A percentile compares a stretch with the other conserved stretches of the same genome.
These are phyloP conservation scores for Pleurotus platypus DNA, from an alignment of 768 basidiomycete genomes.

Conservation along the genomic window DNA sequence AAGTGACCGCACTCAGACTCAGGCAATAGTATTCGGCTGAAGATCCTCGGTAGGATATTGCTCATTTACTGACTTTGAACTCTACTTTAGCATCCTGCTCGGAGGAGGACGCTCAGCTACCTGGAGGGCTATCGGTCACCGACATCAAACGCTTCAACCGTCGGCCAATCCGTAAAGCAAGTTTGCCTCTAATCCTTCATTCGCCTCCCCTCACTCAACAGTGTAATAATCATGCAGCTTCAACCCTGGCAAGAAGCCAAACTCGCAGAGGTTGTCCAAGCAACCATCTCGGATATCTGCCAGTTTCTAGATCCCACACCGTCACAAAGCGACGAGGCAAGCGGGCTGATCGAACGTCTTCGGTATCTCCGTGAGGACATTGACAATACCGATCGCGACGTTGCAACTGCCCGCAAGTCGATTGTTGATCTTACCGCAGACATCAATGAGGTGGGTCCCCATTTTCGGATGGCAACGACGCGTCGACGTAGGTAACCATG, in stretches of 20 bases:
- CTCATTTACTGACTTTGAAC: not conserved
- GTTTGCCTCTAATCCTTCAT: not conserved
- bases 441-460: constrained; percentile 11
- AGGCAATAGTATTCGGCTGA: not conserved
- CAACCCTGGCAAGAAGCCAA: not conserved
- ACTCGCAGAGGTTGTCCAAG: not conserved
- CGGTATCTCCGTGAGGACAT: not conserved
- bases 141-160: constrained; percentile 5
- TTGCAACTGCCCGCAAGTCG: not conserved
- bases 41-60: not conserved
- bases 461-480: too few species aligned
- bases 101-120: not conserved
- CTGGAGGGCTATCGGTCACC: not conserved
- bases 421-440: not conserved
- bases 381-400: not conserved
- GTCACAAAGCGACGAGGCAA: not conserved
- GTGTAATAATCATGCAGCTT: not conserved
- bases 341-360: not conserved
- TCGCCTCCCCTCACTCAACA: not conserved
- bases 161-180: not conserved
- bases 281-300: not conserved
- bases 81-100: too few species aligned
- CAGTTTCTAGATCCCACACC: not conserved
- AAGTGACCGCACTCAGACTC: not conserved
- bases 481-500: not conserved